These are phyloP conservation scores for Prunus mongolica DNA, from an alignment of 306 rosid genomes.

Conservation along the genomic window DNA sequence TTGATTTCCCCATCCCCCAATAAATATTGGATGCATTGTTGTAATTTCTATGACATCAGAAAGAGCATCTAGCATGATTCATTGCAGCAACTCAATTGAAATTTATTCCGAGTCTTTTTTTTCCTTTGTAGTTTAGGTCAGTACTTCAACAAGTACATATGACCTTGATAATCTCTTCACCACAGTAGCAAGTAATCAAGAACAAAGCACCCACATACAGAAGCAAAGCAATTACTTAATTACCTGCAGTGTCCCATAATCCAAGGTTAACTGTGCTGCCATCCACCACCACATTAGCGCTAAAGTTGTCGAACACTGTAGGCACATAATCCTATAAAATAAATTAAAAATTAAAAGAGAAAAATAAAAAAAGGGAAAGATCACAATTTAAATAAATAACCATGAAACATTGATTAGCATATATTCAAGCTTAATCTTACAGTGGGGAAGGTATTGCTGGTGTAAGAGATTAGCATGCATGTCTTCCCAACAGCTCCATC, in stretches of 20 bases:
- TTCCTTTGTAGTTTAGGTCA: background rate
- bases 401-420: no score
- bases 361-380: no score
- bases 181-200: background rate
- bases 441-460: slow-evolving; percentile 89
- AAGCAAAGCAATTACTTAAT: slow-evolving; percentile 9
- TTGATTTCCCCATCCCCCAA: no score
- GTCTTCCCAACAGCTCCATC: slow-evolving; percentile 97
- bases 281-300: slow-evolving; percentile 96
- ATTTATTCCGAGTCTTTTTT: background rate
- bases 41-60: background rate
- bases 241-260: slow-evolving; percentile 96
- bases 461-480: slow-evolving; percentile 87
- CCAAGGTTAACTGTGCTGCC: slow-evolving; percentile 91
- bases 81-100: background rate
- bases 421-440: slow-evolving; percentile 25
- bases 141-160: background rate
- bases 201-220: background rate
- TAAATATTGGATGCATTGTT: no score
- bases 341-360: background rate
- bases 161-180: background rate
- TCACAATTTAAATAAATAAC: no score
- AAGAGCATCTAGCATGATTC: background rate
- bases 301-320: slow-evolving; percentile 88
- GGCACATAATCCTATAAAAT: slow-evolving; percentile 78